These are phyloP conservation scores for Paralagenidium karlingii DNA, from an alignment of 352 stramenopile species.

Conservation along the genomic window DNA sequence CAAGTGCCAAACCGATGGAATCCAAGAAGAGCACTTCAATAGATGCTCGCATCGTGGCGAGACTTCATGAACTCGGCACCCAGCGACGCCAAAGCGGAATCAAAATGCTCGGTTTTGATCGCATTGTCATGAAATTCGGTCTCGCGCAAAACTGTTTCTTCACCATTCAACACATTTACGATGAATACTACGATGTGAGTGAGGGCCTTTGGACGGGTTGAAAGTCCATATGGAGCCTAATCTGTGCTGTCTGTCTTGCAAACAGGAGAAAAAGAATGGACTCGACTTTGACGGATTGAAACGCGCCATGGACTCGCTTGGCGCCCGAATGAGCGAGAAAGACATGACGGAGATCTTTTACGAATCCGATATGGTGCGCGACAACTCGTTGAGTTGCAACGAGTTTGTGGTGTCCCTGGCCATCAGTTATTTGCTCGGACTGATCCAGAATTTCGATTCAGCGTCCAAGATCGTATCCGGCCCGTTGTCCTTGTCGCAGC, in stretches of 20 bases:
- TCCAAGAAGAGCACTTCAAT: conserved; percentile 33
- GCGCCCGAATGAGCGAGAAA: conserved; percentile 47
- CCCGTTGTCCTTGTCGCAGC: conserved; percentile 5
- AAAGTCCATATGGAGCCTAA: neutral
- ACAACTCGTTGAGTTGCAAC: conserved; percentile 76
- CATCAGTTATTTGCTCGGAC: conserved; percentile 65
- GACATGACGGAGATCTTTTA: conserved; percentile 76
- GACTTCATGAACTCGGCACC: conserved; percentile 45
- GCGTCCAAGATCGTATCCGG: no score
- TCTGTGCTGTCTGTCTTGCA: no score
- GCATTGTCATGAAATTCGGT: conserved; percentile 61
- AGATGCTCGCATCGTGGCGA: conserved; percentile 51
- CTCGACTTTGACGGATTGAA: conserved; percentile 62
- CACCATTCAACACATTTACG: conserved; percentile 52
- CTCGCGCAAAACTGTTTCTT: conserved; percentile 48
- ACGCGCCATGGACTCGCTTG: conserved; percentile 31
- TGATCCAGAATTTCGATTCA: conserved; percentile 65
- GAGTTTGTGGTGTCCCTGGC: conserved; percentile 80
- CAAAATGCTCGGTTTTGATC: conserved; percentile 55
- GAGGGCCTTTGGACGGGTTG: neutral
- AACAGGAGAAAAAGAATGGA: conserved; percentile 34
- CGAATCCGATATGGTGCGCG: conserved; percentile 81
- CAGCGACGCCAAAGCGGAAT: conserved; percentile 26
- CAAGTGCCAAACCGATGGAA: conserved; percentile 3
- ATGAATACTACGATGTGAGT: conserved; percentile 40